These are phyloP conservation scores for Euptelea pleiosperma DNA, from an alignment of 164 flowering plant genomes.

Conservation along the genomic window DNA sequence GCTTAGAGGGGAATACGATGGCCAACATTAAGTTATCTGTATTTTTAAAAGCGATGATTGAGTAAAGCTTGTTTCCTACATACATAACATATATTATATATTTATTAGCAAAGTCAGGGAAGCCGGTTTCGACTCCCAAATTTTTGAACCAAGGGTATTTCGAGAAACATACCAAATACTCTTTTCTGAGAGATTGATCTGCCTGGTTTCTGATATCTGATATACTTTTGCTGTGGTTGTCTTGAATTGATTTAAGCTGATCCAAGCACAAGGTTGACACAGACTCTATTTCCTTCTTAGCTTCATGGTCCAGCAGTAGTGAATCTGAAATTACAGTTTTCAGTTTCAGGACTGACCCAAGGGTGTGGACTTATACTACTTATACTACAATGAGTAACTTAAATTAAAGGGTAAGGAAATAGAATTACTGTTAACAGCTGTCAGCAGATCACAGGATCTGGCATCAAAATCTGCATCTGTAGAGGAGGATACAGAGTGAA, in stretches of 20 bases:
- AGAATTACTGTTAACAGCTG: constrained; percentile 45
- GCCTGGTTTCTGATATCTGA: constrained; percentile 41
- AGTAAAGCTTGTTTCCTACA: no score
- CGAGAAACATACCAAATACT: constrained; percentile 59
- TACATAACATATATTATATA: no score
- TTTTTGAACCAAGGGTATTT: no score
- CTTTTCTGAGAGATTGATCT: constrained; percentile 49
- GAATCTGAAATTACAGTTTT: constrained; percentile 44
- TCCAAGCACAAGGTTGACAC: constrained; percentile 36
- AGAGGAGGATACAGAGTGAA: constrained; percentile 32
- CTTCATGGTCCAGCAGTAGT: constrained; percentile 43
- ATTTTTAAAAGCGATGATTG: no score
- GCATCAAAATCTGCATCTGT: constrained; percentile 33
- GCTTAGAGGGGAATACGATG: no score
- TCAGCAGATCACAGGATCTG: constrained; percentile 25
- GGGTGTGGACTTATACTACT: no score
- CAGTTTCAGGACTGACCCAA: constrained; percentile 1
- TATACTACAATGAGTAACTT: neutral
- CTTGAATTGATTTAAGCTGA: constrained; percentile 40
- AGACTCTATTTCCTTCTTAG: constrained; percentile 42
- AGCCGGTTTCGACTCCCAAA: no score
- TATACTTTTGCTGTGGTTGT: constrained; percentile 38
- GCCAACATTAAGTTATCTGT: no score
- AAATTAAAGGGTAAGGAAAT: neutral
- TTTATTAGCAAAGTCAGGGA: no score